Conservation (phyloP, 83 land plant genomes). For the Larix sibirica region DNA sequence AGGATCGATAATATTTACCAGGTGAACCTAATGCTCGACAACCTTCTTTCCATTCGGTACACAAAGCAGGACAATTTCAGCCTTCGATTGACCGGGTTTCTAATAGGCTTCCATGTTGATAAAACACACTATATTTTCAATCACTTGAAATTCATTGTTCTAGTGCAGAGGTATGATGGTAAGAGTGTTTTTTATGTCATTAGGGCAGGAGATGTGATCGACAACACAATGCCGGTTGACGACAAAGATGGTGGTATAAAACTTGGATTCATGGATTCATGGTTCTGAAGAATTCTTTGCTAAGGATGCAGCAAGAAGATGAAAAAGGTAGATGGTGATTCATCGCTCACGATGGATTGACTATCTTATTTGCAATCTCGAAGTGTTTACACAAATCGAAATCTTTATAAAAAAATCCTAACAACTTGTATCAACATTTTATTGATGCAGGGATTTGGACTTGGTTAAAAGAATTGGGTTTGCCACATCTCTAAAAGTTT, state of each 20-base stretch:
- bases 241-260: conserved; percentile 13
- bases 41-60: too few relatives aligned
- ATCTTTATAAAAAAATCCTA: too few relatives aligned
- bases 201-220: conserved; percentile 77
- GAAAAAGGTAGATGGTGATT: too few relatives aligned
- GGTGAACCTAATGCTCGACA: conserved; percentile 77
- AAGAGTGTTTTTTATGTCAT: conserved; percentile 52
- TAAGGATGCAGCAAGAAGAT: too few relatives aligned
- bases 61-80: conserved; percentile 41
- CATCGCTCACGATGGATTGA: too few relatives aligned
- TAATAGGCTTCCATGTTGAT: conserved; percentile 52
- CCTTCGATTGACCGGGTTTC: conserved; percentile 72
- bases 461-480: conserved; percentile 66
- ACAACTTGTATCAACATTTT: too few relatives aligned
- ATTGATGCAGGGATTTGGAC: conserved; percentile 58
- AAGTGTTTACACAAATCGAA: too few relatives aligned
- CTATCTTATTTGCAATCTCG: too few relatives aligned
- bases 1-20: conserved; percentile 80
- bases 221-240: conserved; percentile 23
- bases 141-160: conserved; percentile 71
- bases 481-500: conserved; percentile 78
- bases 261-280: conserved; percentile 59
- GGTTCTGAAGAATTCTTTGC: too few relatives aligned
- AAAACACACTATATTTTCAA: too few relatives aligned
- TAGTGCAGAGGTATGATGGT: conserved; percentile 74